These are phyloP conservation scores for Prunus mira DNA, from an alignment of 306 rosid species.

Conservation along the genomic window DNA sequence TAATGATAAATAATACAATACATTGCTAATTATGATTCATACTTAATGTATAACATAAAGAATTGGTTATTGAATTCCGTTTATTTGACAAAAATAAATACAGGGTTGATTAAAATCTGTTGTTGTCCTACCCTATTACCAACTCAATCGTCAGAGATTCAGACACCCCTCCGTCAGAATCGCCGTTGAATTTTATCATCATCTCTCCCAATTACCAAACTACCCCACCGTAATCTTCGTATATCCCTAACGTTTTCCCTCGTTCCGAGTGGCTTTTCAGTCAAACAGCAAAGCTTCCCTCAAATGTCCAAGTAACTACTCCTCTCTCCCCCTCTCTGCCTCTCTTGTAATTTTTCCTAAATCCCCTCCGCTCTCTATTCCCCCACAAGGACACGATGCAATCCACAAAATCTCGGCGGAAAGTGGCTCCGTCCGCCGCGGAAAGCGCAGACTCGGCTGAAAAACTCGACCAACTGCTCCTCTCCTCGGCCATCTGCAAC, in stretches of 20 bases:
- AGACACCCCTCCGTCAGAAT: background rate
- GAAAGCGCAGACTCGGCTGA: conserved; percentile 71
- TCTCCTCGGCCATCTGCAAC: conserved; percentile 87
- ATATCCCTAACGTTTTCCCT: background rate
- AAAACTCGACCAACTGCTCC: conserved; percentile 77
- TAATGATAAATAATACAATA: no score
- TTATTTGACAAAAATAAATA: no score
- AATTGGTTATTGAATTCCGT: no score
- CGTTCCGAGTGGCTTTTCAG: background rate
- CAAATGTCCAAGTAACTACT: conserved; percentile 26
- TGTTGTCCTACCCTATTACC: background rate
- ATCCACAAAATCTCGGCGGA: conserved; percentile 72
- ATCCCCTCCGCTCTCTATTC: conserved; percentile 39
- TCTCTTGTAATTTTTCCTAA: conserved; percentile 16
- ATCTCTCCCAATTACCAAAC: background rate
- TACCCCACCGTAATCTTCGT: background rate
- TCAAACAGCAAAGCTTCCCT: background rate
- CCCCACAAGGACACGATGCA: conserved; percentile 36
- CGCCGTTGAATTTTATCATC: background rate
- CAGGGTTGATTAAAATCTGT: no score
- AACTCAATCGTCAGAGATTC: background rate
- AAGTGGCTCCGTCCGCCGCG: conserved; percentile 47
- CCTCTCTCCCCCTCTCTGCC: background rate
- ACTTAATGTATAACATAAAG: no score
- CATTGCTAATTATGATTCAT: no score